Evolutionary conservation across 2,329 filamentous ascomycete species (phyloP).

Genomic region (Apiospora hydei): DNA sequence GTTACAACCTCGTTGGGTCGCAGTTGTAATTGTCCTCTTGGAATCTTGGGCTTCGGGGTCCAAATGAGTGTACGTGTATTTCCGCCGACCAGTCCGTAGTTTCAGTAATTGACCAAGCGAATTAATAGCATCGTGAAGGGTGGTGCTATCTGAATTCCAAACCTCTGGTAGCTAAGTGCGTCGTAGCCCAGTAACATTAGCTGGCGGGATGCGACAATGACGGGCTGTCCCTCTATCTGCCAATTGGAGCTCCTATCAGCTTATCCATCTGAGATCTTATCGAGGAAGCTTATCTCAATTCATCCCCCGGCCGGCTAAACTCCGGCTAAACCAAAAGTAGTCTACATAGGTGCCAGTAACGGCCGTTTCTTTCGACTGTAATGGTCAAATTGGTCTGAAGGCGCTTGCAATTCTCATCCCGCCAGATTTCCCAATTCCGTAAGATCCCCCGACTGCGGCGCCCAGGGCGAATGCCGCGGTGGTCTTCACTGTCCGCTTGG

Average conservation of each 20-base stretch:
- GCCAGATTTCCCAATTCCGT: slow-evolving; percentile 59
- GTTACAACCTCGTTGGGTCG: neutral
- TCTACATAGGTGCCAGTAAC: slow-evolving; percentile 27
- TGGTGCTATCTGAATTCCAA: neutral
- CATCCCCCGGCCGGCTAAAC: neutral
- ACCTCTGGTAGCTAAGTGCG: too few relatives aligned
- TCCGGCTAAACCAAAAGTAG: neutral
- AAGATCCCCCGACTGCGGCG: slow-evolving; percentile 61
- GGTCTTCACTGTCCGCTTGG: slow-evolving; percentile 68
- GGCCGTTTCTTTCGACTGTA: slow-evolving; percentile 56
- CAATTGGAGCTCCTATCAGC: neutral
- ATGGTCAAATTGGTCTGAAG: slow-evolving; percentile 67
- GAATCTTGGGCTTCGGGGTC: neutral
- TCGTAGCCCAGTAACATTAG: neutral
- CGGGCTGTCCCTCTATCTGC: neutral
- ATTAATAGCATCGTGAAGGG: neutral
- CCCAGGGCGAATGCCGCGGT: slow-evolving; percentile 75
- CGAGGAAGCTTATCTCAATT: neutral
- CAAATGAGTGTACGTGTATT: neutral
- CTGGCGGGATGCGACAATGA: neutral
- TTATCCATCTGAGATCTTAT: neutral
- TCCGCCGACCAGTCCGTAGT: neutral
- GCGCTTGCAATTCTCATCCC: slow-evolving; percentile 58
- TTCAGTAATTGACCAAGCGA: neutral
- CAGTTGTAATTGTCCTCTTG: neutral